phyloP scores from a whole-genome alignment of 1,284 basidiomycete species.

The Cryptococcus sp. region DNA sequence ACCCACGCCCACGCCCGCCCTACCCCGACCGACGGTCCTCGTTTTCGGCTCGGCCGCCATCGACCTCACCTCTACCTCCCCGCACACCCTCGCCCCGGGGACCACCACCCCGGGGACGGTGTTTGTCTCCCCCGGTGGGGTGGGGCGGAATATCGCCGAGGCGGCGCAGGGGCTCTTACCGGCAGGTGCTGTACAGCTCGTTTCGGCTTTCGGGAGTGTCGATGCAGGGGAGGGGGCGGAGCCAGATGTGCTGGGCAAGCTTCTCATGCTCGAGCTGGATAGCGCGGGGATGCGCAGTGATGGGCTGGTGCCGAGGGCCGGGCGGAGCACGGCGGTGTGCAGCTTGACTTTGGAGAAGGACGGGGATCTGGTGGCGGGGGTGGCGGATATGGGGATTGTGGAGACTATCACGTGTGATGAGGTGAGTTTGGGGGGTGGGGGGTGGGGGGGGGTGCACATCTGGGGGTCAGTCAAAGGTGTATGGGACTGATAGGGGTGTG shows the following conservation, averaged over 20 bases:
- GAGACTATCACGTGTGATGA: constrained; percentile 54
- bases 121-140: constrained; percentile 75
- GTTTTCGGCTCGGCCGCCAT: constrained; percentile 81
- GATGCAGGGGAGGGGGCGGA: constrained; percentile 51
- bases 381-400: constrained; percentile 86
- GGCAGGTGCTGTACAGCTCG: constrained; percentile 42
- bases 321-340: constrained; percentile 46
- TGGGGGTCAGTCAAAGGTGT: no score
- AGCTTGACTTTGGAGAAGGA: constrained; percentile 72
- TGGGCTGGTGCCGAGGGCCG: constrained; percentile 59
- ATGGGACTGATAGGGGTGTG: neutral
- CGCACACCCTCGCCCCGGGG: constrained; percentile 43
- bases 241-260: constrained; percentile 63
- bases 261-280: constrained; percentile 60
- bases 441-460: neutral
- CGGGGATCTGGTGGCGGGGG: constrained; percentile 73
- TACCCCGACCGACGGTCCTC: constrained; percentile 52
- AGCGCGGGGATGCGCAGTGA: constrained; percentile 73
- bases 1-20: neutral
- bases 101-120: constrained; percentile 81
- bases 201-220: constrained; percentile 48
- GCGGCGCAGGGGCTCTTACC: constrained; percentile 56
- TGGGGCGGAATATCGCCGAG: constrained; percentile 90
- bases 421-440: constrained; percentile 49
- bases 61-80: constrained; percentile 67